A percentile compares a stretch with the other conserved stretches of the same genome.
Conservation (phyloP, 108 stramenopile genomes). For the Cyclotella distinguenda region DNA sequence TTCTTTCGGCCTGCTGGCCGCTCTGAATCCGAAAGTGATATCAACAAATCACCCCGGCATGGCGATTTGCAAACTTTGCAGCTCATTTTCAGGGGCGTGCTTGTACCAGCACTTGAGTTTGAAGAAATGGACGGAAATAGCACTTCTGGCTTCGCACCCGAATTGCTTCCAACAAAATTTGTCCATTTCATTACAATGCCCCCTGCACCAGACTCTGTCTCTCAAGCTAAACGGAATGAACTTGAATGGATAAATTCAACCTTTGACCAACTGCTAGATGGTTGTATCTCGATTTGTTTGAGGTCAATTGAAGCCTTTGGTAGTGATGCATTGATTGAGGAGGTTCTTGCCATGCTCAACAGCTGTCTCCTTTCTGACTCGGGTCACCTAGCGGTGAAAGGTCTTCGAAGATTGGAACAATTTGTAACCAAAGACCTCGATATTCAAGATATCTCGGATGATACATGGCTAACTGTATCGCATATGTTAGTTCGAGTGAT, state of each 20-base stretch:
- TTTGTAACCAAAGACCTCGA: slow-evolving; percentile 72
- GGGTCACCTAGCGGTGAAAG: slow-evolving; percentile 69
- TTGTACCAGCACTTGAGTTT: slow-evolving; percentile 82
- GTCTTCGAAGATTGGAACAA: slow-evolving; percentile 68
- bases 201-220: slow-evolving; percentile 14
- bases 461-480: slow-evolving; percentile 81
- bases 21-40: slow-evolving; percentile 12
- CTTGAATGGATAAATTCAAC: slow-evolving; percentile 74
- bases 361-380: slow-evolving; percentile 82
- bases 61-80: slow-evolving; percentile 78
- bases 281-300: slow-evolving; percentile 67
- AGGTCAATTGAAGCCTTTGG: slow-evolving; percentile 62
- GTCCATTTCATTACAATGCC: slow-evolving; percentile 59
- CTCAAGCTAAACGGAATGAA: slow-evolving; percentile 18
- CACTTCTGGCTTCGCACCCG: slow-evolving; percentile 43
- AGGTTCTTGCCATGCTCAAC: slow-evolving; percentile 82
- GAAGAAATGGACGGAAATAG: slow-evolving; percentile 59
- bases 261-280: slow-evolving; percentile 81
- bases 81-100: slow-evolving; percentile 76
- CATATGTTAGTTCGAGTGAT: slow-evolving; percentile 83
- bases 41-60: slow-evolving; percentile 25
- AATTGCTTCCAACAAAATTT: slow-evolving; percentile 72
- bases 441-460: slow-evolving; percentile 52
- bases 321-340: slow-evolving; percentile 68
- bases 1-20: slow-evolving; percentile 52